Conservation (phyloP, 1,139 yeast genomes). For the Suhomyces coccinellae region DNA sequence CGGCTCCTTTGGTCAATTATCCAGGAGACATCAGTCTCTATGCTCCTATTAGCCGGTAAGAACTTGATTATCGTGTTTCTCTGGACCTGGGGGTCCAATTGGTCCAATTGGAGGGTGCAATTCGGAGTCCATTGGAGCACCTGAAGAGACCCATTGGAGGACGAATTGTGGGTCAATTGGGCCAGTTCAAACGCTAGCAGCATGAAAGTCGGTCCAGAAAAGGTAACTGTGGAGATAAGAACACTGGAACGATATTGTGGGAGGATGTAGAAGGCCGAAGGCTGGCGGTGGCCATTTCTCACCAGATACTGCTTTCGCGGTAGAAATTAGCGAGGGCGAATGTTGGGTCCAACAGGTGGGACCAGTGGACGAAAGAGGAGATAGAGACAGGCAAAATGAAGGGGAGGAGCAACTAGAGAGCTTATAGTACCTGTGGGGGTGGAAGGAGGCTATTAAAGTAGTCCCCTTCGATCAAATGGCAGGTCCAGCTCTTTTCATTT, state of each 20-base stretch:
- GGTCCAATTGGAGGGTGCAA: background rate
- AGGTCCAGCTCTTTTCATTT: too few species aligned
- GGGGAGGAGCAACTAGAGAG: too few species aligned
- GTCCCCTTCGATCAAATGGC: too few species aligned
- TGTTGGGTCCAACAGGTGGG: too few species aligned
- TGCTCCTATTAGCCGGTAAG: background rate
- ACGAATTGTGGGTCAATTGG: too few species aligned
- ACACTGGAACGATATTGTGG: too few species aligned
- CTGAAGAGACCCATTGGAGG: background rate
- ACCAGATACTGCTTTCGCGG: background rate
- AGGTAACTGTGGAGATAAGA: too few species aligned
- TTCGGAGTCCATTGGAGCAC: background rate
- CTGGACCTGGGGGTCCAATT: background rate
- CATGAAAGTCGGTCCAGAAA: background rate
- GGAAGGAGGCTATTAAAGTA: too few species aligned
- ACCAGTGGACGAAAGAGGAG: too few species aligned
- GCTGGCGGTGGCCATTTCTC: background rate
- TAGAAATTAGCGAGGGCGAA: background rate
- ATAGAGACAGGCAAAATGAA: too few species aligned
- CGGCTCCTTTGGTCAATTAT: background rate
- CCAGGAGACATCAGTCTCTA: background rate
- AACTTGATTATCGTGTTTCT: conserved; percentile 1
- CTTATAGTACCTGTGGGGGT: too few species aligned
- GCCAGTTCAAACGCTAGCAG: background rate
- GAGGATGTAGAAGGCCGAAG: background rate